Conservation (phyloP, 2,329 filamentous ascomycete species). For the Neofusicoccum ribis region DNA sequence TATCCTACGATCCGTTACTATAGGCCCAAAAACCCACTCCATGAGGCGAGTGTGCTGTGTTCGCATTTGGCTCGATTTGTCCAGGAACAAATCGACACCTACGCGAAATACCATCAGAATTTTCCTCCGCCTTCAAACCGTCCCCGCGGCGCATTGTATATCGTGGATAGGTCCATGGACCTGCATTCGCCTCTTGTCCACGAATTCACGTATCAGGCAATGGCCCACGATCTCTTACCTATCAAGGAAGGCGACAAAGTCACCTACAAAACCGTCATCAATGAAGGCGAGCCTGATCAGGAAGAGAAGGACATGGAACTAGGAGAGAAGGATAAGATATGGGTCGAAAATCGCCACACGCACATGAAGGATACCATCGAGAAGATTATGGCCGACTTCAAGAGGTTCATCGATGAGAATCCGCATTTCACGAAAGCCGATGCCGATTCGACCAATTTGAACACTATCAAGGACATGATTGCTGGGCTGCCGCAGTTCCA, state of each 20-base stretch:
- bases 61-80: constrained; percentile 87
- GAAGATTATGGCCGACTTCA: constrained; percentile 88
- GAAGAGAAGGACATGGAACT: constrained; percentile 92
- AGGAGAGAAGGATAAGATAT: constrained; percentile 85
- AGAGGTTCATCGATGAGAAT: constrained; percentile 87
- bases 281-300: constrained; percentile 68
- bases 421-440: constrained; percentile 82
- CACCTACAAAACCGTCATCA: constrained; percentile 77
- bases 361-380: constrained; percentile 99
- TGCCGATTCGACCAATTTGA: constrained; percentile 72
- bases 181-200: constrained; percentile 83
- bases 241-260: constrained; percentile 88
- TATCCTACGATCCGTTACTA: constrained; percentile 94
- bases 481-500: constrained; percentile 92
- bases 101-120: constrained; percentile 78
- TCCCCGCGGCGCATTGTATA: constrained; percentile 78
- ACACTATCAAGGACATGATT: constrained; percentile 95
- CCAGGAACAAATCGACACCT: constrained; percentile 86
- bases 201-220: constrained; percentile 97
- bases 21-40: constrained; percentile 68
- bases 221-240: constrained; percentile 90
- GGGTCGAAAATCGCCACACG: constrained; percentile 89
- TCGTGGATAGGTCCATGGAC: constrained; percentile 93
- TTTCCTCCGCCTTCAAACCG: constrained; percentile 79
- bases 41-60: constrained; percentile 87